Percentiles rank a stretch among this genome's conserved stretches.
Evolutionary conservation across 2,329 filamentous ascomycete genomes (phyloP).

Genomic region (Fusarium mundagurra): DNA sequence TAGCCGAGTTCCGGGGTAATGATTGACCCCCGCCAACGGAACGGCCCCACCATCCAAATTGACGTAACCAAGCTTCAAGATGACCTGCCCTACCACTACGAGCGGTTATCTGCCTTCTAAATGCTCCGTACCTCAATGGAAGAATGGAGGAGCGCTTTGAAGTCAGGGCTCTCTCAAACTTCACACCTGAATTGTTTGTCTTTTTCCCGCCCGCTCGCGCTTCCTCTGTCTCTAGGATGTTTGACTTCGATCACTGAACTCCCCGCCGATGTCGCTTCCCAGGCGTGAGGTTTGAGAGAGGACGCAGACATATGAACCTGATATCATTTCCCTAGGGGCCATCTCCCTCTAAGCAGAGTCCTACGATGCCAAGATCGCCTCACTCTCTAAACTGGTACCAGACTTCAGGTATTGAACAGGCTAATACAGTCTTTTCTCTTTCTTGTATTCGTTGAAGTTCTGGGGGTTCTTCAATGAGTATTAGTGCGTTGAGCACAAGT

Average conservation of each 20-base stretch:
- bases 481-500: neutral
- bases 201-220: rapidly evolving
- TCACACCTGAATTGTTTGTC: neutral
- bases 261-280: neutral
- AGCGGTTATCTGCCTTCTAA: rapidly evolving
- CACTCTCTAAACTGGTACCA: rapidly evolving
- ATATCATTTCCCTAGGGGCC: rapidly evolving
- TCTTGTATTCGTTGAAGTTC: rapidly evolving
- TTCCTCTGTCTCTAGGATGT: rapidly evolving
- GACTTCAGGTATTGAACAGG: no score
- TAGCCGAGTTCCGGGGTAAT: slow-evolving; percentile 15
- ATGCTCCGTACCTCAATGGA: rapidly evolving
- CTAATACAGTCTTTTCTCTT: neutral
- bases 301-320: rapidly evolving
- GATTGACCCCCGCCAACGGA: slow-evolving; percentile 1
- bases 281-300: neutral
- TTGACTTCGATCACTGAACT: neutral
- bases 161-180: rapidly evolving
- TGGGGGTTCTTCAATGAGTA: rapidly evolving
- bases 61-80: neutral
- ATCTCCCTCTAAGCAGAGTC: rapidly evolving
- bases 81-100: rapidly evolving
- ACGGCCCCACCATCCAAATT: slow-evolving; percentile 1
- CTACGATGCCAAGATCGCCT: rapidly evolving
- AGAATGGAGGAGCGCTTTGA: rapidly evolving